Evolutionary conservation across 2,329 filamentous ascomycete genomes (phyloP), one percentile per base, ranked within the genome.

Genomic region (Chaetomiaceae sp.): DNA sequence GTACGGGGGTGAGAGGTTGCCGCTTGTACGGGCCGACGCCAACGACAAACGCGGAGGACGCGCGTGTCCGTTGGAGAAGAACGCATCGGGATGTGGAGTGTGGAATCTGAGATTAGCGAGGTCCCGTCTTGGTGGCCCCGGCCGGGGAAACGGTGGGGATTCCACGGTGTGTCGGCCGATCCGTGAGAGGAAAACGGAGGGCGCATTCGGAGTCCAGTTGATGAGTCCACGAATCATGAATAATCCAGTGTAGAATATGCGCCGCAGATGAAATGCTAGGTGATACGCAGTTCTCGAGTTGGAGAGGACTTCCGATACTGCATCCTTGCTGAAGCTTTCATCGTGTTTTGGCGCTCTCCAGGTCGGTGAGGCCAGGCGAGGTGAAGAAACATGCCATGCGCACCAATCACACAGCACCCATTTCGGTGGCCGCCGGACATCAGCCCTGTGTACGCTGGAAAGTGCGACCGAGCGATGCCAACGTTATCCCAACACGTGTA

Each of bases 21-120:
- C 14, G 9, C 14, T 31, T 31, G 27, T 3, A 31, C 27, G 27
- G 23, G 22, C 39, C 39, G 38, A 39, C 19, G 20, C 22, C 19
- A 19, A 38, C 14, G 19, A 39, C 37, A 11, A 15, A 15, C 14
- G 14, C 6, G 34, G 15, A n/a, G 33, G 37, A 15, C 19, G 4
- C 19, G 17, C 27, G 25, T 17, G 19, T 31, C 15, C 39, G 23
- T 42, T 42, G 15, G 19, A 19, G 40, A 23, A n/a, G 25, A n/a
- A 20, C n/a, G 22, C 23, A 17, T 40, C 7, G 23, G 15, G 15
- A 15, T 45, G 42, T 51, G 38, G 40, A 51, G 49, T 31, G 37
- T 29, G 22, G 39, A 44, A 48, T 53, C 23, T 46, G 15, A 44
- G 51, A 53, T 53, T 31, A 47, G 51, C 51, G 51, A 53, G n/a